Conservation (phyloP, 2,329 filamentous ascomycete genomes). For the Ustilaginoidea virens region DNA sequence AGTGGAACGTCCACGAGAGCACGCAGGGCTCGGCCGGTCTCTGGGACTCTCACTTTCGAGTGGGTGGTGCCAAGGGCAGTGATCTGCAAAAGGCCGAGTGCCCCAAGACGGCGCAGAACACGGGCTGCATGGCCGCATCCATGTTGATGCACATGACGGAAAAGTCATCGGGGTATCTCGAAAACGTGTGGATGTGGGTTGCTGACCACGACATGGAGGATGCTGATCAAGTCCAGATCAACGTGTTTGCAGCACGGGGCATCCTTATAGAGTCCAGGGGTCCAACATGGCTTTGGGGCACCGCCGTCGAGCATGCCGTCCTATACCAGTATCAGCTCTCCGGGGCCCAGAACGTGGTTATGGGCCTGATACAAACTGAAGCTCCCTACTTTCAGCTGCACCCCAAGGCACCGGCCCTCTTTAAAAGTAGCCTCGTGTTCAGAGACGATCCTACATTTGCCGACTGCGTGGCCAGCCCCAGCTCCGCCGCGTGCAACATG, state of each 20-base stretch:
- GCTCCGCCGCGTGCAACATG: not conserved
- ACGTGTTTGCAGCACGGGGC: constrained; percentile 10
- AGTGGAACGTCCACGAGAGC: constrained; percentile 42
- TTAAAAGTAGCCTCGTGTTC: constrained; percentile 1
- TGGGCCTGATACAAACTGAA: constrained; percentile 52
- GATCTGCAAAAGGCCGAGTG: constrained; percentile 9
- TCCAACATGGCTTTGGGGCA: constrained; percentile 13
- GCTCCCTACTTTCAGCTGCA: constrained; percentile 23
- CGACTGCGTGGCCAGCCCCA: not conserved
- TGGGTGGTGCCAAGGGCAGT: constrained; percentile 18
- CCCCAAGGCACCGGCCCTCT: constrained; percentile 10
- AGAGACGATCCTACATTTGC: constrained; percentile 2
- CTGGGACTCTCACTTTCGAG: constrained; percentile 38
- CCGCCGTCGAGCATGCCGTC: constrained; percentile 29
- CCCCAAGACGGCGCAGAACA: constrained; percentile 15
- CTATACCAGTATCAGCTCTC: constrained; percentile 33
- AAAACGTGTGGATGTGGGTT: constrained; percentile 49
- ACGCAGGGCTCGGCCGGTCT: constrained; percentile 27
- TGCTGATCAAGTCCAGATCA: not conserved
- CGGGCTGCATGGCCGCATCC: constrained; percentile 44
- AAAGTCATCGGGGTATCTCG: constrained; percentile 29
- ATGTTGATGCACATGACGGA: constrained; percentile 30
- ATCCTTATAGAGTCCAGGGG: constrained; percentile 16
- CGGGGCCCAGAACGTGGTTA: constrained; percentile 32
- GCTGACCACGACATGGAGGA: constrained; percentile 43